phyloP scores from a whole-genome alignment of 371 early-diverging fungal species.

The Phascolomyces articulosus region DNA sequence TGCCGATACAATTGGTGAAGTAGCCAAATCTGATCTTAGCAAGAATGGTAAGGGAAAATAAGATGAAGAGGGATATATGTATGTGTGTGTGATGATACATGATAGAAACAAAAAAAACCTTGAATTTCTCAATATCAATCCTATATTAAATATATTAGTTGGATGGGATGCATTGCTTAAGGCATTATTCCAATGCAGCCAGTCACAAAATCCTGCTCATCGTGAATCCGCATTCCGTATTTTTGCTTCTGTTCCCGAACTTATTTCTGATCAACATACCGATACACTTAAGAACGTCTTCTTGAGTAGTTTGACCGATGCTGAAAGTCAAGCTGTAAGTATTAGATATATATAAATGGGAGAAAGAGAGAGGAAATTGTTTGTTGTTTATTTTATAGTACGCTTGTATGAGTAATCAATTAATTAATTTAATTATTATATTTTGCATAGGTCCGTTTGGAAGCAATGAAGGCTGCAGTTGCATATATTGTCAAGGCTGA shows the following conservation, averaged over 20 bases:
- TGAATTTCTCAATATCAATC: too few species aligned
- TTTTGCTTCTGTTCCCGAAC: constrained; percentile 78
- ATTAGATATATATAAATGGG: background rate
- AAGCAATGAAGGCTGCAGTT: constrained; percentile 86
- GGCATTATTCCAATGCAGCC: constrained; percentile 79
- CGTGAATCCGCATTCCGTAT: constrained; percentile 91
- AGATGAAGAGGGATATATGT: background rate
- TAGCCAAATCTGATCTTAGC: constrained; percentile 72
- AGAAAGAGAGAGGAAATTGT: too few species aligned
- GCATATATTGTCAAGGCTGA: constrained; percentile 78
- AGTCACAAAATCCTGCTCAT: constrained; percentile 73
- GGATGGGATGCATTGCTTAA: constrained; percentile 84
- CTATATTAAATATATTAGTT: constrained; percentile 34
- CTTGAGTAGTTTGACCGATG: constrained; percentile 72
- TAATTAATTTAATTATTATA: background rate
- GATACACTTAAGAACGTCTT: constrained; percentile 76
- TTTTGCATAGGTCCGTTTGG: constrained; percentile 80
- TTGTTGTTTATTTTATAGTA: too few species aligned
- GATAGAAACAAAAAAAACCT: too few species aligned
- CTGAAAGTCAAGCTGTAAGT: constrained; percentile 47
- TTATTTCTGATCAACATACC: constrained; percentile 72
- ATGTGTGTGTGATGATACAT: too few species aligned
- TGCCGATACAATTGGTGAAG: constrained; percentile 89
- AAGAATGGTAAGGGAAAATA: constrained; percentile 59
- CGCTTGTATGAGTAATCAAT: too few species aligned